Evolutionary conservation across 1,139 yeast genomes (phyloP).

Genomic region (Pichia sp.): DNA sequence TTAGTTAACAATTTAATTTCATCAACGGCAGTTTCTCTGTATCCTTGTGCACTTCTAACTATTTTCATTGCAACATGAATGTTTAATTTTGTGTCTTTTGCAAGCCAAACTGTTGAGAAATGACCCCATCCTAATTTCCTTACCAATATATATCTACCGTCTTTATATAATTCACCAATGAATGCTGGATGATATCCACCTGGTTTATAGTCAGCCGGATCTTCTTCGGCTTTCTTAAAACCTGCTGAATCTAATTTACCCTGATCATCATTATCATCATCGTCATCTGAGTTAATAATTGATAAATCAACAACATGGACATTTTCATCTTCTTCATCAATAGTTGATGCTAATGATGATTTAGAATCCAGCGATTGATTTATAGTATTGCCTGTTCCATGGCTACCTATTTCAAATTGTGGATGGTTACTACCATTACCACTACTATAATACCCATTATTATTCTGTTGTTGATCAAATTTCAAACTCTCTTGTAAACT

Average conservation of each 20-base stretch:
- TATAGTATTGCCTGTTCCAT: neutral
- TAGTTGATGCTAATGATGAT: neutral
- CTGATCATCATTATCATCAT: constrained; percentile 20
- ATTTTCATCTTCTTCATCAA: constrained; percentile 2
- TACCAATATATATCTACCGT: constrained; percentile 57
- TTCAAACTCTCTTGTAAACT: constrained; percentile 13
- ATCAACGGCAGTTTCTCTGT: constrained; percentile 78
- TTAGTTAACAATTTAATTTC: constrained; percentile 60
- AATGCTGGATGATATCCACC: constrained; percentile 89
- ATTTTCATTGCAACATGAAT: constrained; percentile 79
- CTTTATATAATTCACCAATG: constrained; percentile 63
- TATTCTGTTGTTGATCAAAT: neutral
- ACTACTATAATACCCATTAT: neutral
- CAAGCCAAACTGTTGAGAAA: constrained; percentile 85
- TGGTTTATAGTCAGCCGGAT: constrained; percentile 59
- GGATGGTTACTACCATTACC: neutral
- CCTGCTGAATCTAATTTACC: constrained; percentile 14
- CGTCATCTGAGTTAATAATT: constrained; percentile 13
- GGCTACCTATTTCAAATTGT: neutral
- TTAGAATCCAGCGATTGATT: neutral
- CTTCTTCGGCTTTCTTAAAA: constrained; percentile 46
- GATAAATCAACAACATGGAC: constrained; percentile 19
- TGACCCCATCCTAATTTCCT: constrained; percentile 92
- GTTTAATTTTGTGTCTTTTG: constrained; percentile 48
- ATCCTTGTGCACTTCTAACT: constrained; percentile 55